A percentile compares a stretch with the other conserved stretches of the same genome.
Conservation (phyloP, 305 asterid species). For the Fraxinus floribunda region DNA sequence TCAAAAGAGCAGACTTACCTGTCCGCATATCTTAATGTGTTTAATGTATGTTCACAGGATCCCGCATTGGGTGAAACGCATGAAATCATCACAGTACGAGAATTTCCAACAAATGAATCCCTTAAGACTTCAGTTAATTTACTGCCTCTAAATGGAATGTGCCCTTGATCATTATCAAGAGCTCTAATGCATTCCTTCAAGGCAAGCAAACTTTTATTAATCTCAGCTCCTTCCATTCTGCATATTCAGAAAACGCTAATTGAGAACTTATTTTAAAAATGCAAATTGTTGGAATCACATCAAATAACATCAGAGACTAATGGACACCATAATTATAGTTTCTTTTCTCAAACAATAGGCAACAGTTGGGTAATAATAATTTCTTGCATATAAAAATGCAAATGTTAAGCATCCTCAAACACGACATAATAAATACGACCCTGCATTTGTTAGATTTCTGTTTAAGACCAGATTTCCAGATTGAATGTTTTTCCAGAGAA, state of each 20-base stretch:
- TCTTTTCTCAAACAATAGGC: constrained; percentile 1
- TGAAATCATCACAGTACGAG: constrained; percentile 96
- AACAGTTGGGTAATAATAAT: neutral
- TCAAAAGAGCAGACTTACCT: constrained; percentile 46
- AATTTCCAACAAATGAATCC: constrained; percentile 96
- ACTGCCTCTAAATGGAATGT: constrained; percentile 99
- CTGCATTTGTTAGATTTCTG: constrained; percentile 1
- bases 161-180: constrained; percentile 95
- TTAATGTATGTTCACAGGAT: constrained; percentile 94
- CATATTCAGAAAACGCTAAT: constrained; percentile 22
- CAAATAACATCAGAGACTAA: neutral
- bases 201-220: constrained; percentile 96
- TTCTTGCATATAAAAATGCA: neutral
- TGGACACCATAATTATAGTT: neutral
- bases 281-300: neutral
- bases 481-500: neutral
- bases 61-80: constrained; percentile 93
- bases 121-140: constrained; percentile 94
- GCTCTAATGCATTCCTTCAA: constrained; percentile 98
- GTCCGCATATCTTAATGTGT: constrained; percentile 97
- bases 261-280: neutral
- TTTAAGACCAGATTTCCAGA: neutral
- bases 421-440: neutral
- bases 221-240: constrained; percentile 99
- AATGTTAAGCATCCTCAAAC: constrained; percentile 10